A percentile compares a stretch with the other conserved stretches of the same genome.
These are phyloP conservation scores for Neonectria magnoliae DNA, from an alignment of 2,329 filamentous ascomycete species.

Conservation along the genomic window DNA sequence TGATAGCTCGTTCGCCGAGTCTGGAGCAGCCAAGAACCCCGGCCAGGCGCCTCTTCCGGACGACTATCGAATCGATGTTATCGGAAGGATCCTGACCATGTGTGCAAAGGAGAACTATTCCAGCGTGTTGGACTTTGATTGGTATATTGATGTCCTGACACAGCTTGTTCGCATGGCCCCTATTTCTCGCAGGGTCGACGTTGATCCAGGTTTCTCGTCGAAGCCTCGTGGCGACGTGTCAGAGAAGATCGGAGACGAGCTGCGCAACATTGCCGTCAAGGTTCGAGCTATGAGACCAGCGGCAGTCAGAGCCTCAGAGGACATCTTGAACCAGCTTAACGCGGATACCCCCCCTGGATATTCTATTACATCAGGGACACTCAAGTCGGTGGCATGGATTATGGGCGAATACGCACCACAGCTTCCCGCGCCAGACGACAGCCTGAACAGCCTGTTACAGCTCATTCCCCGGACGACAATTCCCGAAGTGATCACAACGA, in stretches of 20 bases:
- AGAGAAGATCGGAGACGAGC: slow-evolving; percentile 80
- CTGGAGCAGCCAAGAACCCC: slow-evolving; percentile 44
- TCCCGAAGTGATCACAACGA: slow-evolving; percentile 77
- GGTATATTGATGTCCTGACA: slow-evolving; percentile 92
- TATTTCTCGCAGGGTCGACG: slow-evolving; percentile 53
- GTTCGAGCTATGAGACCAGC: slow-evolving; percentile 84
- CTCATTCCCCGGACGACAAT: slow-evolving; percentile 65
- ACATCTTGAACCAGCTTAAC: slow-evolving; percentile 71
- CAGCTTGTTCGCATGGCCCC: slow-evolving; percentile 82
- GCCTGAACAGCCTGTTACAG: slow-evolving; percentile 79
- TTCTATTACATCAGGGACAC: slow-evolving; percentile 69
- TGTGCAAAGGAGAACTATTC: slow-evolving; percentile 90
- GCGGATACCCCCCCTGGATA: slow-evolving; percentile 64
- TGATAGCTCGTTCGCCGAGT: slow-evolving; percentile 56
- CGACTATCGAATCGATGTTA: slow-evolving; percentile 86
- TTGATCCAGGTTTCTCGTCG: slow-evolving; percentile 47
- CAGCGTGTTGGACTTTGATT: slow-evolving; percentile 91
- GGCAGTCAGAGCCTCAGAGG: slow-evolving; percentile 84
- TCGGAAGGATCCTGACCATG: slow-evolving; percentile 85
- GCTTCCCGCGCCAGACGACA: slow-evolving; percentile 74
- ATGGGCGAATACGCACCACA: slow-evolving; percentile 87
- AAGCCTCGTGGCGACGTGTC: slow-evolving; percentile 61
- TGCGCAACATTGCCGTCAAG: slow-evolving; percentile 91
- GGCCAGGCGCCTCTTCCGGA: slow-evolving; percentile 73
- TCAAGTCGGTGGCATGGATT: slow-evolving; percentile 84